Base-by-base conservation (phyloP, 305 asterid species). In the Solanum hybrid region DNA sequence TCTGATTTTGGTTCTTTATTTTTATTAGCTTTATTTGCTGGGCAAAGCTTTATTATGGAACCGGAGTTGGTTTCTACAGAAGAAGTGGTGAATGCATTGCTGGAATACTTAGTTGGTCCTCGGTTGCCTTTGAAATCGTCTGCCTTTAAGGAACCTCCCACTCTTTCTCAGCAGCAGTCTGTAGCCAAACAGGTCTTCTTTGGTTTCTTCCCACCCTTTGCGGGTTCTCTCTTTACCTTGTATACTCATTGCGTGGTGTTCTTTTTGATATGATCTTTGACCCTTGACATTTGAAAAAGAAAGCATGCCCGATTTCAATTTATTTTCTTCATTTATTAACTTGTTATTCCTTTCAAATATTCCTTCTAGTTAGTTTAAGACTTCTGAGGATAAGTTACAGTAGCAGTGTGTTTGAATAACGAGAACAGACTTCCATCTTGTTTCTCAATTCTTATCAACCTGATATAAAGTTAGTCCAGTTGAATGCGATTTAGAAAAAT, bases 141-240 rank as follows among this genome's bases (percentile, higher is more conserved):
- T 4, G 37, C 77, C 71, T 2, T 31, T 11, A 73, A 37, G 80
- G 85, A 85, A 37, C 66, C 90, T 79, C 91, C 92, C 10, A 34
- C 90, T 35, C 92, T 88, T 72, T 22, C 76, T 24, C 64, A 91
- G 69, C 94, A 92, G 79, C 85, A 51, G n/a, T 85, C 92, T 34
- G 93, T 95, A 73, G 95, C 97, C 86, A 91, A 87, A 90, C 98
- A 95, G 97, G 98, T 95, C 38, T 86, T 16, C 86, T 22, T 90
- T 88, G 42, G 80, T 37, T 56, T 22, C 13, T 64, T 84, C 36
- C 3, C 22, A 82, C 11, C 71, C 81, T 46, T 14, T 35, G 85
- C 34, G 24, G 34, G 24, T 82, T 75, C 40, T 60, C 24, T 35
- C 88, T 86, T 51, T 40, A 56, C 38, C 34, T 29, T 60, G 69